phyloP scores from a whole-genome alignment of 176 grass and related monocot genomes.

The Ampelocalamus luodianensis region DNA sequence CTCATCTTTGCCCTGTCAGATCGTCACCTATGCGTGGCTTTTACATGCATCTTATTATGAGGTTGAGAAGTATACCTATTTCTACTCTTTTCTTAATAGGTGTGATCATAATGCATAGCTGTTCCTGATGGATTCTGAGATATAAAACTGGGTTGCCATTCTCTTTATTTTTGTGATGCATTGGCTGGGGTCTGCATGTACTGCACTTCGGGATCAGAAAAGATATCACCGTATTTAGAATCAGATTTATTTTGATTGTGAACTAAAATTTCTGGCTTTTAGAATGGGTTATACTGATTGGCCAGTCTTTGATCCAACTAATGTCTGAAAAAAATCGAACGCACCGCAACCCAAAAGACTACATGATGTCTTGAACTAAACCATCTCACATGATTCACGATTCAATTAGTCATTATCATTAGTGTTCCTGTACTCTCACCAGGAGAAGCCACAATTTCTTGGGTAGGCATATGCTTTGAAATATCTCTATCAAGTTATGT shows the following conservation, averaged over 20 bases:
- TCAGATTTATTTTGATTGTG: constrained; percentile 17
- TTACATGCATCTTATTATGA: constrained; percentile 6
- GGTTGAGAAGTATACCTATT: constrained; percentile 12
- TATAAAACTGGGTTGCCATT: constrained; percentile 27
- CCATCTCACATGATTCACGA: background rate
- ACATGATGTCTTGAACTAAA: constrained; percentile 1
- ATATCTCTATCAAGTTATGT: background rate
- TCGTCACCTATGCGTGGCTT: background rate
- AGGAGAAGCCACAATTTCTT: background rate
- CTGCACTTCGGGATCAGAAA: background rate
- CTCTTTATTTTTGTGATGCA: constrained; percentile 12
- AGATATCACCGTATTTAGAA: background rate
- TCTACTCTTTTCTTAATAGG: constrained; percentile 29
- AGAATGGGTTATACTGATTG: constrained; percentile 7
- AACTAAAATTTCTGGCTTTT: background rate
- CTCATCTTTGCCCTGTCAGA: background rate
- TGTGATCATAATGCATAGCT: constrained; percentile 38
- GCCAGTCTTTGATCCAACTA: background rate
- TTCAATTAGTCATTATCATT: background rate
- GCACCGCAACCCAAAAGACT: background rate
- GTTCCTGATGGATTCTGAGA: constrained; percentile 15
- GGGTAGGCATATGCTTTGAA: background rate
- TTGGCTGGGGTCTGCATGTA: constrained; percentile 2
- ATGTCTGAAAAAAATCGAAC: background rate
- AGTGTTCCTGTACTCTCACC: background rate